Evolutionary conservation across 176 grass and related monocot species (phyloP).

Genomic region (Oryza coarctata): DNA sequence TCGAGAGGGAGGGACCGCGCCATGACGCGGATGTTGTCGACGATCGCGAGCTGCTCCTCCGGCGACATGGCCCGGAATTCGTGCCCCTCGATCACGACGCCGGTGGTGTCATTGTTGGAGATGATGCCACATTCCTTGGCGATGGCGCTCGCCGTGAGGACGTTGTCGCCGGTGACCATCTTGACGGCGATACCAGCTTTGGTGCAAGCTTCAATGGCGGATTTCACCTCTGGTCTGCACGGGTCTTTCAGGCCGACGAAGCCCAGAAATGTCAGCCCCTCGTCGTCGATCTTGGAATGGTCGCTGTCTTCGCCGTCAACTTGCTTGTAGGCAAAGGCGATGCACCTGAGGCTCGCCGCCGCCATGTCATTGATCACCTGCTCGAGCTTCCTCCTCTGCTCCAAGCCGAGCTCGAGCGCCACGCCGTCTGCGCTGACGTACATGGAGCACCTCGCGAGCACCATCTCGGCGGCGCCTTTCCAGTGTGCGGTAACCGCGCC

Average conservation of each 20-base stretch:
- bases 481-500: slow-evolving; percentile 50
- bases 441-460: slow-evolving; percentile 49
- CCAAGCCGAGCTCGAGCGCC: slow-evolving; percentile 4
- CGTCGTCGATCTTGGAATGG: slow-evolving; percentile 43
- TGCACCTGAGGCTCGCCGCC: slow-evolving; percentile 57
- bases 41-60: slow-evolving; percentile 49
- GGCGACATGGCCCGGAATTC: slow-evolving; percentile 64
- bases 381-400: slow-evolving; percentile 43
- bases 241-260: slow-evolving; percentile 84
- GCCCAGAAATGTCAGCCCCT: slow-evolving; percentile 57
- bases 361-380: slow-evolving; percentile 68
- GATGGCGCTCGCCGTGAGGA: slow-evolving; percentile 78
- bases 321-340: slow-evolving; percentile 75
- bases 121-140: slow-evolving; percentile 81
- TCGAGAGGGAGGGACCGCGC: slow-evolving; percentile 59
- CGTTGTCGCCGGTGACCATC: slow-evolving; percentile 95
- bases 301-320: neutral
- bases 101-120: neutral
- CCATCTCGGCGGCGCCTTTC: slow-evolving; percentile 93
- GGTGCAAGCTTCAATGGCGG: slow-evolving; percentile 54
- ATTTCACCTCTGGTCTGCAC: slow-evolving; percentile 66
- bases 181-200: slow-evolving; percentile 63
- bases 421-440: slow-evolving; percentile 39
- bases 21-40: slow-evolving; percentile 65
- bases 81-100: slow-evolving; percentile 62